Evolutionary conservation across 2,329 filamentous ascomycete genomes (phyloP).

Genomic region (Venturiaceae sp.): DNA sequence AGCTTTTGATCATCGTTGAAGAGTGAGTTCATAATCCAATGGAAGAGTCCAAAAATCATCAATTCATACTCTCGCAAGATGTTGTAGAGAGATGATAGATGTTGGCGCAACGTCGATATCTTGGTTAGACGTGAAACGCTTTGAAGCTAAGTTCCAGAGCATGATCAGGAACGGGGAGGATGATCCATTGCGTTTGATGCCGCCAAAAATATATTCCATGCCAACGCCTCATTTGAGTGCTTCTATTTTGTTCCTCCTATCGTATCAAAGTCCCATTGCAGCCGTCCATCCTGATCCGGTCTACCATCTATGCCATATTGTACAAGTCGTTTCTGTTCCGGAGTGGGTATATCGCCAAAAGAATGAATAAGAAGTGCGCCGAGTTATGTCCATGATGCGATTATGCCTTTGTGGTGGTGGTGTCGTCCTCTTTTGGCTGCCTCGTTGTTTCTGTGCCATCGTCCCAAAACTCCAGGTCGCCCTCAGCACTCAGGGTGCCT

Average conservation of each 20-base stretch:
- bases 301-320: not conserved
- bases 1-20: no score
- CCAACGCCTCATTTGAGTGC: not conserved
- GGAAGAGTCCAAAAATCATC: no score
- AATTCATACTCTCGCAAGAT: no score
- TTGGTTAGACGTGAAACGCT: no score
- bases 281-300: not conserved
- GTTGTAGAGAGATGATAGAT: no score
- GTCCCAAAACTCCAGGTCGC: slow-evolving; percentile 89
- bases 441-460: not conserved
- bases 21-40: no score
- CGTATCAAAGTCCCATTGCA: not conserved
- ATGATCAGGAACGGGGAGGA: no score
- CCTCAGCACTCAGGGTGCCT: slow-evolving; percentile 61
- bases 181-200: no score
- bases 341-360: not conserved
- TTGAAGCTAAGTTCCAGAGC: no score
- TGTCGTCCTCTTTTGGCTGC: not conserved
- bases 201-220: no score
- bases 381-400: not conserved
- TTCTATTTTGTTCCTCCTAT: not conserved
- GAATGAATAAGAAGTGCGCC: not conserved
- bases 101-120: no score
- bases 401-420: not conserved
- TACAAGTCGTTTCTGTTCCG: not conserved